Conservation (phyloP, 257 asterid species). For the Osmanthus fragrans region DNA sequence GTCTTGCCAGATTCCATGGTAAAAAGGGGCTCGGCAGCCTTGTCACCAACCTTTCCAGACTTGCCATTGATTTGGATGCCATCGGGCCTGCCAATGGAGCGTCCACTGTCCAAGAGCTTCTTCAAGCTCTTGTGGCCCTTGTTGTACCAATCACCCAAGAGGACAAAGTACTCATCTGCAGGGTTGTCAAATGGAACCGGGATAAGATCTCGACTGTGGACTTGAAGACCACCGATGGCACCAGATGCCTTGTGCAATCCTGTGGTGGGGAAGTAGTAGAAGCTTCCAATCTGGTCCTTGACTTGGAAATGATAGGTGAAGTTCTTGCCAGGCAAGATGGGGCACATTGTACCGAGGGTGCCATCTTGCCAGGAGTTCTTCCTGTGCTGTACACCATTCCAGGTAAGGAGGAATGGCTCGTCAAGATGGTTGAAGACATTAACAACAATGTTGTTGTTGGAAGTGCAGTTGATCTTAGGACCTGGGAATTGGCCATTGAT, state of each 20-base stretch:
- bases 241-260: conserved; percentile 24
- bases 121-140: conserved; percentile 26
- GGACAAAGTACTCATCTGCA: conserved; percentile 12
- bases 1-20: conserved; percentile 26
- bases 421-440: conserved; percentile 22
- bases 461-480: conserved; percentile 25
- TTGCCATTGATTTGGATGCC: conserved; percentile 24
- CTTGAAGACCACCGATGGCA: conserved; percentile 19
- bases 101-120: conserved; percentile 18
- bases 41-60: conserved; percentile 21
- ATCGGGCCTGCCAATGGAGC: conserved; percentile 23
- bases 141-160: conserved; percentile 28
- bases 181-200: conserved; percentile 26
- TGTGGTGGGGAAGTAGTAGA: conserved; percentile 28
- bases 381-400: conserved; percentile 28
- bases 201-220: conserved; percentile 28
- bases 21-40: neutral
- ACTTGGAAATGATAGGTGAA: conserved; percentile 27
- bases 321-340: conserved; percentile 24
- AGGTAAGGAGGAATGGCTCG: conserved; percentile 24
- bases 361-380: conserved; percentile 33
- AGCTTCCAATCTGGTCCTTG: conserved; percentile 30
- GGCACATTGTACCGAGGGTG: conserved; percentile 25
- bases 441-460: conserved; percentile 28
- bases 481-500: conserved; percentile 30